These are phyloP conservation scores for Huntiella decipiens DNA, from an alignment of 2,329 filamentous ascomycete species.

Conservation along the genomic window DNA sequence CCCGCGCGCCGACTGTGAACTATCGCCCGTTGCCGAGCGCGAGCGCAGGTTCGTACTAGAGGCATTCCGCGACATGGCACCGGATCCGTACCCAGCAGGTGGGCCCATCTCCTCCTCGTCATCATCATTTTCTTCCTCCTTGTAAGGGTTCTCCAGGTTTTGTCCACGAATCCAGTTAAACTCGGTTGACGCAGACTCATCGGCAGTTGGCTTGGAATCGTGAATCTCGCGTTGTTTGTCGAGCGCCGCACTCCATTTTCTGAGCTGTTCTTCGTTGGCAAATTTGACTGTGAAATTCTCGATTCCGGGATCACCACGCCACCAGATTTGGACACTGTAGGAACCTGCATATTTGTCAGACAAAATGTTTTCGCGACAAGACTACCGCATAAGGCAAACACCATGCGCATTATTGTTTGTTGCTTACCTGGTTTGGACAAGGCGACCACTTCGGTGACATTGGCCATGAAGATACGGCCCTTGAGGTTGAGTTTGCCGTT, in stretches of 20 bases:
- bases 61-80: constrained; percentile 39
- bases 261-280: constrained; percentile 76
- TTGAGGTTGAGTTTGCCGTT: constrained; percentile 82
- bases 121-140: constrained; percentile 44
- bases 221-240: constrained; percentile 55
- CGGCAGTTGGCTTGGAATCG: constrained; percentile 26
- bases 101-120: constrained; percentile 26
- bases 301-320: constrained; percentile 89
- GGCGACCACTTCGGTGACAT: constrained; percentile 86
- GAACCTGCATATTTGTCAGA: constrained; percentile 37
- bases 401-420: not conserved
- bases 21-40: constrained; percentile 58
- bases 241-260: constrained; percentile 71
- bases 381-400: not conserved
- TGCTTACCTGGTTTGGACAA: constrained; percentile 66
- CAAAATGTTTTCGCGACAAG: constrained; percentile 15
- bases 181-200: constrained; percentile 38
- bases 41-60: constrained; percentile 59
- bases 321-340: constrained; percentile 93
- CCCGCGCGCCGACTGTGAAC: constrained; percentile 36
- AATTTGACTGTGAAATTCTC: constrained; percentile 96
- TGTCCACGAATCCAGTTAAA: constrained; percentile 65
- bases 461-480: constrained; percentile 96
- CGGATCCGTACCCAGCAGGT: constrained; percentile 6
- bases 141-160: constrained; percentile 66